A percentile compares a stretch with the other conserved stretches of the same genome.
Evolutionary conservation across 2,329 filamentous ascomycete genomes (phyloP).

Genomic region (Furcasterigmium furcatum): DNA sequence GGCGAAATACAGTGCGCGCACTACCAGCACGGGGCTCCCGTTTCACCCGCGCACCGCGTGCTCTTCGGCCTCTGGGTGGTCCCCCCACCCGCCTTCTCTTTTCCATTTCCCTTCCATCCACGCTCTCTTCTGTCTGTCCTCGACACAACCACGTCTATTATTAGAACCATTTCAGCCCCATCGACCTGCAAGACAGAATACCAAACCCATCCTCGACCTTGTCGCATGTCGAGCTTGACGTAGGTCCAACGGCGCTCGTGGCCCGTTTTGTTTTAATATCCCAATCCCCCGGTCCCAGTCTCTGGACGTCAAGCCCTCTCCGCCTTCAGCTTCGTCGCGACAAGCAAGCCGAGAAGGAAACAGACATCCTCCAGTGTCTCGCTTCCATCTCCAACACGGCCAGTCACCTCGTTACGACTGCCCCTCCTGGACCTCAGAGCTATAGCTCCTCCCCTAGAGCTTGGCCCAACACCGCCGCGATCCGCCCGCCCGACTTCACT

Average conservation of each 20-base stretch:
- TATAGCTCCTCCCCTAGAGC: constrained; percentile 2
- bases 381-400: too few species aligned
- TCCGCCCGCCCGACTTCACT: constrained; percentile 3
- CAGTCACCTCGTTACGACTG: too few species aligned
- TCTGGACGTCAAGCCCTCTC: too few species aligned
- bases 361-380: neutral
- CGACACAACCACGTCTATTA: constrained; percentile 47
- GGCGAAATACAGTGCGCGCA: neutral
- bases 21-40: neutral
- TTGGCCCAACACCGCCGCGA: too few species aligned
- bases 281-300: neutral
- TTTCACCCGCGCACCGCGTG: constrained; percentile 2
- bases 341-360: neutral
- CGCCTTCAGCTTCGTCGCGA: neutral
- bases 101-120: constrained; percentile 11
- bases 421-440: neutral
- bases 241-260: constrained; percentile 9
- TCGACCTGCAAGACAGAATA: constrained; percentile 31
- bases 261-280: constrained; percentile 4
- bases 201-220: constrained; percentile 18
- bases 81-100: constrained; percentile 6
- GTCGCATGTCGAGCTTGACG: constrained; percentile 15
- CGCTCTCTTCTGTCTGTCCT: constrained; percentile 16
- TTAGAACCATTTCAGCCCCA: constrained; percentile 51
- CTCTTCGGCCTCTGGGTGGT: neutral